phyloP scores from a whole-genome alignment of 2,329 filamentous ascomycete genomes.

The Colletotrichum sp. region DNA sequence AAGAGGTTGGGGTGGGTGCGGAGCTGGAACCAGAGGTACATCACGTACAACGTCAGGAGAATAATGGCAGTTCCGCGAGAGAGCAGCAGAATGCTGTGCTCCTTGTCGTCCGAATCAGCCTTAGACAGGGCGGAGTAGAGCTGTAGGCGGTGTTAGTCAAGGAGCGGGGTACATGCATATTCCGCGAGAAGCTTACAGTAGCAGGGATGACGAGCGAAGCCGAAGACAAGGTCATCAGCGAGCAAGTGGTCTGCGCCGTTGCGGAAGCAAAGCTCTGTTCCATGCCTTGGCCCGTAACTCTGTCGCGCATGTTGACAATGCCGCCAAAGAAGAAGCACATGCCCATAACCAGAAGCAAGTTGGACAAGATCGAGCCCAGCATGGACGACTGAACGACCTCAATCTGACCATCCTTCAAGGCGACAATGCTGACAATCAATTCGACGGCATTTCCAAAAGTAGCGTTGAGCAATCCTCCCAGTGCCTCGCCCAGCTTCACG shows the following conservation, averaged over 20 bases:
- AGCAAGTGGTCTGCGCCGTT: slow-evolving; percentile 78
- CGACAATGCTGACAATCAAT: slow-evolving; percentile 88
- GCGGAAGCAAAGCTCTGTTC: slow-evolving; percentile 79
- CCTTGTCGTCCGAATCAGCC: slow-evolving; percentile 44
- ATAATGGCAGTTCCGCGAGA: slow-evolving; percentile 81
- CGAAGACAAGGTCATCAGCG: slow-evolving; percentile 76
- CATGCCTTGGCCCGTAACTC: slow-evolving; percentile 56
- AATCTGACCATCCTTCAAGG: slow-evolving; percentile 83
- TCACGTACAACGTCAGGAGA: slow-evolving; percentile 73
- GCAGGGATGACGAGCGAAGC: slow-evolving; percentile 82
- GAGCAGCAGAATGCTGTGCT: slow-evolving; percentile 68
- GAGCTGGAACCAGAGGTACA: slow-evolving; percentile 82
- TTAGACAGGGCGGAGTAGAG: slow-evolving; percentile 69
- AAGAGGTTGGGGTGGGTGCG: slow-evolving; percentile 77
- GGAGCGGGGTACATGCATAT: background rate
- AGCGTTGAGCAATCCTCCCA: slow-evolving; percentile 77
- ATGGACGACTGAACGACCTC: slow-evolving; percentile 98
- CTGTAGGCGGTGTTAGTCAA: slow-evolving; percentile 33
- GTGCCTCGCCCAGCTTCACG: slow-evolving; percentile 72
- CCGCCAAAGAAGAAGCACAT: slow-evolving; percentile 83
- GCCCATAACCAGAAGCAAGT: slow-evolving; percentile 85
- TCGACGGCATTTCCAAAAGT: slow-evolving; percentile 84
- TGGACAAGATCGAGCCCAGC: slow-evolving; percentile 94
- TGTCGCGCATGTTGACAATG: slow-evolving; percentile 62
- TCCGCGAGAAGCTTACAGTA: slow-evolving; percentile 50